Evolutionary conservation across 1,284 basidiomycete genomes (phyloP).

Genomic region (Coniophora puteana): DNA sequence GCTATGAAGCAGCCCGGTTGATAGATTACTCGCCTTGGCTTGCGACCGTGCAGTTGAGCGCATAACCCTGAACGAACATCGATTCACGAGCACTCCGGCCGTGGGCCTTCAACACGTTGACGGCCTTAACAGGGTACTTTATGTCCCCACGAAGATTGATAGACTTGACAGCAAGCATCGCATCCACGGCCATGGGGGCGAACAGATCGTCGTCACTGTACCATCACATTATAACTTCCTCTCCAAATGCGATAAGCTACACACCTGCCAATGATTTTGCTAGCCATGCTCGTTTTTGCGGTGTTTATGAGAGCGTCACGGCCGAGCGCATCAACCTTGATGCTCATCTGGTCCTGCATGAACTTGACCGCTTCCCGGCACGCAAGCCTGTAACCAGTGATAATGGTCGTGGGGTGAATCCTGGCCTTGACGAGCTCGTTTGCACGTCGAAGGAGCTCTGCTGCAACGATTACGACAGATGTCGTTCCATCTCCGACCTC

Average conservation of each 20-base stretch:
- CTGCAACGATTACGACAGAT: slow-evolving; percentile 96
- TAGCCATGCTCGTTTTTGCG: slow-evolving; percentile 98
- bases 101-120: slow-evolving; percentile 99
- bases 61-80: slow-evolving; percentile 94
- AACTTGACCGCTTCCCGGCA: slow-evolving; percentile 98
- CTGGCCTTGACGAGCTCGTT: slow-evolving; percentile 99
- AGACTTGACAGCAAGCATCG: slow-evolving; percentile 97
- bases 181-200: slow-evolving; percentile 97
- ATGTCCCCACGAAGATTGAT: slow-evolving; percentile 93
- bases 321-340: slow-evolving; percentile 92
- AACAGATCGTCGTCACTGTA: slow-evolving; percentile 95
- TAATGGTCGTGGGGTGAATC: slow-evolving; percentile 99
- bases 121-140: slow-evolving; percentile 99
- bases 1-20: not conserved
- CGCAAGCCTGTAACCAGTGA: slow-evolving; percentile 96
- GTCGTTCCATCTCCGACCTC: slow-evolving; percentile 99
- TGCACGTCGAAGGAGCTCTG: slow-evolving; percentile 91
- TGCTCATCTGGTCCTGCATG: slow-evolving; percentile 96
- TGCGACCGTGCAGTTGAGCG: slow-evolving; percentile 97
- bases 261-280: slow-evolving; percentile 97
- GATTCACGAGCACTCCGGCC: slow-evolving; percentile 96
- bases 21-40: slow-evolving; percentile 77
- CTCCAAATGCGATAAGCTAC: too few relatives aligned
- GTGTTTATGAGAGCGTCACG: slow-evolving; percentile 93
- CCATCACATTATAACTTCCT: slow-evolving; percentile 1